A percentile compares a stretch with the other conserved stretches of the same genome.
Evolutionary conservation across 2,329 filamentous ascomycete species (phyloP).

Genomic region (Fusarium newnesense): DNA sequence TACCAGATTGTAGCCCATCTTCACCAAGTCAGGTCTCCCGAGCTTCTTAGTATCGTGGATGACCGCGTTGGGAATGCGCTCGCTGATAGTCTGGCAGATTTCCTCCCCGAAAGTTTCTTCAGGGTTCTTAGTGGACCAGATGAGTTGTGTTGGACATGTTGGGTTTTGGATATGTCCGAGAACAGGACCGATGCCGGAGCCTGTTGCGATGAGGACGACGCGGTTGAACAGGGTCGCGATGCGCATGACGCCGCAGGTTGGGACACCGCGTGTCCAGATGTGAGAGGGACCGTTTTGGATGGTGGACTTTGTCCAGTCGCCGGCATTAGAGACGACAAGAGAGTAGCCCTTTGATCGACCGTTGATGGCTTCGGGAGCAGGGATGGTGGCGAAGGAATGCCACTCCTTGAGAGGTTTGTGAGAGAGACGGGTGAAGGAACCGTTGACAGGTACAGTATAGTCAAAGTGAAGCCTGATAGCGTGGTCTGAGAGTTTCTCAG

Average conservation of each 20-base stretch:
- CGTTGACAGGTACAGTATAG: constrained; percentile 66
- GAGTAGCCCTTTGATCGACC: constrained; percentile 64
- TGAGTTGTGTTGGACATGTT: constrained; percentile 64
- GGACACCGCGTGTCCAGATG: constrained; percentile 75
- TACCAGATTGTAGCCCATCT: constrained; percentile 62
- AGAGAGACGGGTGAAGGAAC: constrained; percentile 64
- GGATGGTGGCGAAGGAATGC: constrained; percentile 81
- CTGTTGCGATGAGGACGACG: constrained; percentile 76
- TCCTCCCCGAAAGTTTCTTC: constrained; percentile 68
- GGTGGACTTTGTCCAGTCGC: constrained; percentile 77
- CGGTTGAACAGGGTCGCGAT: constrained; percentile 73
- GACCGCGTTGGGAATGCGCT: constrained; percentile 69
- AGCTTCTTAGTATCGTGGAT: constrained; percentile 72
- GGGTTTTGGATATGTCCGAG: constrained; percentile 67
- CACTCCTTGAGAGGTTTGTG: constrained; percentile 74
- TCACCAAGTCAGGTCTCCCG: constrained; percentile 68
- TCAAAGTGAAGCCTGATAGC: constrained; percentile 77
- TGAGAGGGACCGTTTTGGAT: constrained; percentile 69
- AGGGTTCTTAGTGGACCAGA: constrained; percentile 76
- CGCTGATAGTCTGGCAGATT: constrained; percentile 65
- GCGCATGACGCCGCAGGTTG: constrained; percentile 74
- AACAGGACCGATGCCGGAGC: constrained; percentile 77
- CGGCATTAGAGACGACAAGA: constrained; percentile 75
- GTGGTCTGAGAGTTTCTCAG: constrained; percentile 77
- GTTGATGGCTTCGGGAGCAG: constrained; percentile 57